These are phyloP conservation scores for Cymbidium sinense DNA, from an alignment of 106 monocot species.

Conservation along the genomic window DNA sequence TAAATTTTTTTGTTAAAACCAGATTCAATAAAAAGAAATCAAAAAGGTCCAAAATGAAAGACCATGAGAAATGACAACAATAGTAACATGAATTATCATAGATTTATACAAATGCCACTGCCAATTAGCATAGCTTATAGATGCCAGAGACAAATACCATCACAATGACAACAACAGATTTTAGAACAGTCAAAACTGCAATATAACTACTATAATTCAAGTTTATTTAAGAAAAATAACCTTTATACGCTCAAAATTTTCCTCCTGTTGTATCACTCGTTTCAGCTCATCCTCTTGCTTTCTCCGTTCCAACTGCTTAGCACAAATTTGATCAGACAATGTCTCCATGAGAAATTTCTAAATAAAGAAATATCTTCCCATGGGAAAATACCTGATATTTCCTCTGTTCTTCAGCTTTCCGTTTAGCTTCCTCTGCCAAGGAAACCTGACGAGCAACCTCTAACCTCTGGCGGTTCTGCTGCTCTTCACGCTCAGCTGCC, in stretches of 20 bases:
- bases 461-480: constrained; percentile 81
- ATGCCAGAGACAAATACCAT: not conserved
- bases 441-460: constrained; percentile 88
- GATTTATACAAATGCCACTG: not conserved
- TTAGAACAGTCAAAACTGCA: not conserved
- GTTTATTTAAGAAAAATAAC: constrained; percentile 17
- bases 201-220: not conserved
- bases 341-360: not conserved
- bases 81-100: not conserved
- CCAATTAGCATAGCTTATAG: not conserved
- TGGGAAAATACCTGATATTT: constrained; percentile 63
- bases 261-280: constrained; percentile 80
- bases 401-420: constrained; percentile 92
- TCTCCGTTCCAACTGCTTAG: constrained; percentile 66
- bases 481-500: constrained; percentile 92
- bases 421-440: constrained; percentile 89
- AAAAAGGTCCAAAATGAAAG: not conserved
- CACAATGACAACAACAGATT: not conserved
- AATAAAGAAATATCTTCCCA: not conserved
- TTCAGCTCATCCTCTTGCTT: constrained; percentile 95
- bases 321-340: constrained; percentile 1
- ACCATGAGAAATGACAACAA: not conserved
- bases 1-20: no score
- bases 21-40: not conserved
- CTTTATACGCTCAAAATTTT: constrained; percentile 90